Evolutionary conservation across 108 stramenopile genomes (phyloP), one percentile per base, ranked within the genome.

Genomic region (Ochromonas danica): DNA sequence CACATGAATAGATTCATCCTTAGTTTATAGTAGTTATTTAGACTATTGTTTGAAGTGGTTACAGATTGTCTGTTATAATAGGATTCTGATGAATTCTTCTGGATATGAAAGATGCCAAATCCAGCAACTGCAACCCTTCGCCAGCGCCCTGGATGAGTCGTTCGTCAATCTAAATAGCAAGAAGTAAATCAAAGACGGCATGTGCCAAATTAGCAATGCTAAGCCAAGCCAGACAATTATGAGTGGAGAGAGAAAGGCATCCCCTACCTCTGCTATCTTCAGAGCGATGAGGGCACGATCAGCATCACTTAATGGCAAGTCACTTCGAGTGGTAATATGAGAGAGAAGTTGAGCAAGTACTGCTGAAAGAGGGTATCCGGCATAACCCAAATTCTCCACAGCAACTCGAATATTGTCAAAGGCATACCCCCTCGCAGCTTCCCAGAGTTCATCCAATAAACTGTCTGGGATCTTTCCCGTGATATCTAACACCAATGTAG

Each of bases 141-240:
- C 93, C 93, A 17, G 93, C 93, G n/a, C 96, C 95, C 81, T 98
- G 95, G 28, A 94, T 87, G 84, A 99, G 89, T 61, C 82, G 82
- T 82, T 94, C 91, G 82, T 97, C 45, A 51, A 22, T 22, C 45
- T 51, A 51, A 14, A 14, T 14, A 51, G 6, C 6, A 6, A 51
- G 22, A 14, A 14, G 22, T 14, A 14, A 14, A 14, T 6, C 45
- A 51, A 14, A 14, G 45, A 14, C 45, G 22, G 22, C 45, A 51
- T 51, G 6, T 51, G n/a, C n/a, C n/a, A n/a, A n/a, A n/a, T n/a
- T n/a, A n/a, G n/a, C n/a, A n/a, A n/a, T n/a, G n/a, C n/a, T 51
- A 22, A 51, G 45, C 45, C 22, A 51, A 51, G 14, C 14, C 45
- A 51, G 22, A 22, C 45, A 51, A 22, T 51, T 51, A 14, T 51